Evolutionary conservation across 2,329 filamentous ascomycete species (phyloP), one percentile per base, ranked within the genome.

Genomic region (Blumeriella jaapii): DNA sequence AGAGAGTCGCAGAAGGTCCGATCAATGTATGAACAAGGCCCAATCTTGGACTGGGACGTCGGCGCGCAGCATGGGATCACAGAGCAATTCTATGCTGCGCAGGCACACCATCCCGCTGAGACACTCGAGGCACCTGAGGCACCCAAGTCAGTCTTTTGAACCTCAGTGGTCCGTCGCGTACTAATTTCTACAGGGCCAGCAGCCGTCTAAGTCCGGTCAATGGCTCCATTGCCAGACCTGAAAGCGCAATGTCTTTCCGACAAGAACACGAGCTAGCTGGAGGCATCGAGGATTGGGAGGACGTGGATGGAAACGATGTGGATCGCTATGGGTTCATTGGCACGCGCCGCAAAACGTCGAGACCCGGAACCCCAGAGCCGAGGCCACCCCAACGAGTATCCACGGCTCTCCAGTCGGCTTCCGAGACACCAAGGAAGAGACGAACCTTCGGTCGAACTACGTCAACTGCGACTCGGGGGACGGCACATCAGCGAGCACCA

Each of bases 281-380:
- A 29, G 71, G 72, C 11, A 60, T 78, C 13, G 76, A 81, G 52
- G 74, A 81, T 49, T 80, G 74, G 74, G 69, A 78, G 48, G 71
- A 79, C 45, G 60, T 81, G 2, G 61, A 74, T 34, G 71, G 66
- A 19, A 63, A 61, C 31, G 68, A 74, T 52, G 69, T 81, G 42
- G 76, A 81, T 58, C 68, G 76, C 51, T 81, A 79, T 51, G 76
- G 76, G 41, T 81, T 81, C 58, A 81, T 81, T 49, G 66, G 56
- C 34, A 52, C 60, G 27, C 63, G 62, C 19, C 50, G 58, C 17
- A 55, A 60, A 43, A 30, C 49, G 12, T 54, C 58, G 16, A 55
- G 56, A 36, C 56, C 63, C 11, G 60, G 61, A 42, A 52, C 51
- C n/a, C 52, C 54, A n/a, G 49, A 52, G 30, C 42, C 47, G 15